These are phyloP conservation scores for Pyricularia sp. DNA, from an alignment of 2,329 filamentous ascomycete genomes.

Conservation along the genomic window DNA sequence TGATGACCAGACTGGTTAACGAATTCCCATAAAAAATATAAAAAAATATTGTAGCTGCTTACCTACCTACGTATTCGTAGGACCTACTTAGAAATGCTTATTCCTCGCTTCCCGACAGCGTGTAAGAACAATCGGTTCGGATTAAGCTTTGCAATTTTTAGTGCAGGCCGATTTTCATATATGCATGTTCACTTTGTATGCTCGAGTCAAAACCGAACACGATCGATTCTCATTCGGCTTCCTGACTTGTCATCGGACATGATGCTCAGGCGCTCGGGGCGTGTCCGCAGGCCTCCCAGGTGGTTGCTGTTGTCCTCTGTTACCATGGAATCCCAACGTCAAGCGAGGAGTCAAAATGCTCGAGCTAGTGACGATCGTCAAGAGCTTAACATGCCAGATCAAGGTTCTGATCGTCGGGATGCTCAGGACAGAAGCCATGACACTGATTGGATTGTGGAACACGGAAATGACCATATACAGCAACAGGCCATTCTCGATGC, in stretches of 20 bases:
- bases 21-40: too few species aligned
- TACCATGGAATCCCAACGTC: not conserved
- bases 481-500: not conserved
- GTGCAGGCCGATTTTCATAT: not conserved
- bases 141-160: not conserved
- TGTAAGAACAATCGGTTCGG: not conserved
- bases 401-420: not conserved
- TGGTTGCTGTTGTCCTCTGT: not conserved
- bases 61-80: too few species aligned
- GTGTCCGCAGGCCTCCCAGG: not conserved
- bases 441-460: not conserved
- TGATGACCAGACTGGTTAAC: too few species aligned
- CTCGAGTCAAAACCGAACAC: not conserved
- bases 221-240: not conserved
- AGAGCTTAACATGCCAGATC: not conserved
- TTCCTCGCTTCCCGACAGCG: not conserved
- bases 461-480: not conserved
- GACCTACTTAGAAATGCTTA: not conserved
- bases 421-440: not conserved
- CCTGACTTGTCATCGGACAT: not conserved
- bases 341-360: not conserved
- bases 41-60: too few species aligned
- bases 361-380: not conserved
- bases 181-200: too few species aligned
- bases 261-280: not conserved